phyloP scores from a whole-genome alignment of 495 filamentous ascomycete species.

The Chaetomium tenue region DNA sequence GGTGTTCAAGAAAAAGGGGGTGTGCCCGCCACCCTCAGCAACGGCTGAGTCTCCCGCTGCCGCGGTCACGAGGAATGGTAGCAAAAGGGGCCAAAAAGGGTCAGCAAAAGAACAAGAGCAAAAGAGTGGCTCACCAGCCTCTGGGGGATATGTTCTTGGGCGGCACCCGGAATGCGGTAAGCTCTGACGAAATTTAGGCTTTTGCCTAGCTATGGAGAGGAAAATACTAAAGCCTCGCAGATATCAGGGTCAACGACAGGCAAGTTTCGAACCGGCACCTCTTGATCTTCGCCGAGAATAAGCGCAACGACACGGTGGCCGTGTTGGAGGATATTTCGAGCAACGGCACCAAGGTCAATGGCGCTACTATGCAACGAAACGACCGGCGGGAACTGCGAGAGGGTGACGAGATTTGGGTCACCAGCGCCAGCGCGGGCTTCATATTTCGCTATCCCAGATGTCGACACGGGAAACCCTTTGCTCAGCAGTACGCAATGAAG shows the following conservation, averaged over 20 bases:
- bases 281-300: conserved; percentile 83
- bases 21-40: conserved; percentile 56
- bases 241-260: conserved; percentile 72
- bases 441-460: conserved; percentile 84
- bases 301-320: conserved; percentile 72
- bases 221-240: conserved; percentile 45
- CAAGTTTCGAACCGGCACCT: conserved; percentile 97
- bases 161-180: conserved; percentile 92
- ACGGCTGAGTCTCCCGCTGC: conserved; percentile 17
- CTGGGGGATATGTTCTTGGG: conserved; percentile 88
- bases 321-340: conserved; percentile 90
- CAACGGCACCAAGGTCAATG: conserved; percentile 96
- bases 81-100: conserved; percentile 42
- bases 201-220: background rate
- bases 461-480: conserved; percentile 71
- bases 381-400: conserved; percentile 83
- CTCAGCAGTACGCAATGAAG: conserved; percentile 78
- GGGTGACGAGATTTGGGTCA: conserved; percentile 82
- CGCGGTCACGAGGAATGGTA: conserved; percentile 27
- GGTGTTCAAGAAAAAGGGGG: conserved; percentile 66
- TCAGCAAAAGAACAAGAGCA: conserved; percentile 57
- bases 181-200: conserved; percentile 29
- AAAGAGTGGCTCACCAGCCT: conserved; percentile 54
- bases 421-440: conserved; percentile 72
- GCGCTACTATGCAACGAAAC: conserved; percentile 86